A percentile compares a stretch with the other conserved stretches of the same genome.
These are phyloP conservation scores for Populus tomentosa DNA, from an alignment of 441 rosid species.

Conservation along the genomic window DNA sequence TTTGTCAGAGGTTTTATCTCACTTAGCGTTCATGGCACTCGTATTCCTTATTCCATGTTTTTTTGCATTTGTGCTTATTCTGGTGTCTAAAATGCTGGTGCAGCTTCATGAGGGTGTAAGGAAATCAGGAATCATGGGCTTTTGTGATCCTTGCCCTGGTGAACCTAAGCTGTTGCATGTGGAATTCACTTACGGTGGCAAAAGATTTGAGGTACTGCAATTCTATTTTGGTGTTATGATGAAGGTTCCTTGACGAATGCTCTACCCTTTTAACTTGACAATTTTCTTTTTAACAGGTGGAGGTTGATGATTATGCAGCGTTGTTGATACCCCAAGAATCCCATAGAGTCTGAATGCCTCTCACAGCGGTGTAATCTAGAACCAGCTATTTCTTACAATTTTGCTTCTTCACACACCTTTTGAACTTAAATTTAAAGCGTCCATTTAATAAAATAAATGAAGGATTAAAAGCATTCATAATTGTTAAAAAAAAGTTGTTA, in stretches of 20 bases:
- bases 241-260: not conserved
- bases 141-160: slow-evolving; percentile 95
- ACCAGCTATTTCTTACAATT: slow-evolving; percentile 5
- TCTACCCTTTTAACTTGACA: not conserved
- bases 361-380: slow-evolving; percentile 23
- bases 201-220: slow-evolving; percentile 41
- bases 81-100: slow-evolving; percentile 13
- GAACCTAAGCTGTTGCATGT: slow-evolving; percentile 70
- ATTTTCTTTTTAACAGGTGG: slow-evolving; percentile 35
- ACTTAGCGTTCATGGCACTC: not conserved
- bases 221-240: not conserved
- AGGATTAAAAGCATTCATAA: too few relatives aligned
- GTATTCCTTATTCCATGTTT: not conserved
- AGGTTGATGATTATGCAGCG: slow-evolving; percentile 68
- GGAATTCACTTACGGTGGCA: slow-evolving; percentile 58
- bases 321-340: slow-evolving; percentile 63
- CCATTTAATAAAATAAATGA: too few relatives aligned
- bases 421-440: slow-evolving; percentile 7
- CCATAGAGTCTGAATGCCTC: slow-evolving; percentile 40
- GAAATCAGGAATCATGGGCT: slow-evolving; percentile 97
- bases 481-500: too few relatives aligned
- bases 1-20: not conserved
- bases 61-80: not conserved
- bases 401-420: slow-evolving; percentile 23
- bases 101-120: slow-evolving; percentile 94